phyloP scores from a whole-genome alignment of 1,139 yeast species.

The Pichia sp. region DNA sequence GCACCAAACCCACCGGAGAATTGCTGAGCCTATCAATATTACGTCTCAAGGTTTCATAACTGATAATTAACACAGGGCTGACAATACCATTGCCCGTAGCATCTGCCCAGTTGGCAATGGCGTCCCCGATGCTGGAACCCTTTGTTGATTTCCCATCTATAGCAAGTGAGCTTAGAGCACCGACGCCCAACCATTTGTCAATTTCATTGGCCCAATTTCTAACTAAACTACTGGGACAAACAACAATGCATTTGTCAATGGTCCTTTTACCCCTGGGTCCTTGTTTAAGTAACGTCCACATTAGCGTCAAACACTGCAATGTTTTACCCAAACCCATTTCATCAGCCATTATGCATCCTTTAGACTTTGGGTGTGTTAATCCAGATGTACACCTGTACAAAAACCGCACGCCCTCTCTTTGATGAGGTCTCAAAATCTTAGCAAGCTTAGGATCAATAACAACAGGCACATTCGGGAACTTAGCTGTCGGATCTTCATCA shows the following conservation, averaged over 20 bases:
- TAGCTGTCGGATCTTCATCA: conserved; percentile 38
- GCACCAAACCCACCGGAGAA: conserved; percentile 77
- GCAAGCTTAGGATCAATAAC: conserved; percentile 89
- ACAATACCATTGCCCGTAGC: conserved; percentile 87
- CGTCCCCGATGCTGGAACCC: conserved; percentile 56
- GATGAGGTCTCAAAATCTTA: conserved; percentile 89
- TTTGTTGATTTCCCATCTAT: conserved; percentile 83
- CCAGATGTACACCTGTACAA: conserved; percentile 90
- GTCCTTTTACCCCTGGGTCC: conserved; percentile 84
- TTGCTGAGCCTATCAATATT: conserved; percentile 72
- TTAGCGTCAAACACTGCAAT: conserved; percentile 79
- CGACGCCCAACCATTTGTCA: conserved; percentile 93
- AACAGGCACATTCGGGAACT: conserved; percentile 83
- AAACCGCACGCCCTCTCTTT: conserved; percentile 90
- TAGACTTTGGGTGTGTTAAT: conserved; percentile 73
- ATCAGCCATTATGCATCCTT: conserved; percentile 99
- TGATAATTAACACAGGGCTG: conserved; percentile 89
- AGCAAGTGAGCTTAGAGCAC: conserved; percentile 80
- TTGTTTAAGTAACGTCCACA: conserved; percentile 92
- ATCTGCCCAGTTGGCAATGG: conserved; percentile 78
- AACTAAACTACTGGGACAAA: conserved; percentile 92
- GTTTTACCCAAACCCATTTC: conserved; percentile 99
- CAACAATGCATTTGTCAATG: conserved; percentile 86
- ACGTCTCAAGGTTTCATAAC: conserved; percentile 88
- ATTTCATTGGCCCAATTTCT: conserved; percentile 98